Percentiles rank a stretch among this genome's conserved stretches.
These are phyloP conservation scores for Capronia americana DNA, from an alignment of 2,329 filamentous ascomycete species.

Conservation along the genomic window DNA sequence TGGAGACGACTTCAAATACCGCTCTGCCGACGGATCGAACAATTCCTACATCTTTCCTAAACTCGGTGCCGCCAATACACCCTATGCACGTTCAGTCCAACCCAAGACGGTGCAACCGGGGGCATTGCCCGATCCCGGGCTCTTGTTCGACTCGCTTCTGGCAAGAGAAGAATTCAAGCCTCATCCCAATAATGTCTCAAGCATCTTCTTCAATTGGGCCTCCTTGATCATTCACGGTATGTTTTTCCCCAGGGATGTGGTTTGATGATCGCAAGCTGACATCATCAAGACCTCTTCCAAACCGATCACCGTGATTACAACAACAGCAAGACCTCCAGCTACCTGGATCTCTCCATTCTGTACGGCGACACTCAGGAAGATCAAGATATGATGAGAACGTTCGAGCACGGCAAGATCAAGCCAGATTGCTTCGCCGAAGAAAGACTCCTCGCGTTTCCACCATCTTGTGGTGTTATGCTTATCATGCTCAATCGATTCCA, in stretches of 20 bases:
- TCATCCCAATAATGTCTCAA: slow-evolving; percentile 75
- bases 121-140: slow-evolving; percentile 69
- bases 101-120: slow-evolving; percentile 62
- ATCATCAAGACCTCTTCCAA: slow-evolving; percentile 68
- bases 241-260: slow-evolving; percentile 29
- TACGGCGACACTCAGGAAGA: slow-evolving; percentile 67
- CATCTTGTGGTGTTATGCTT: slow-evolving; percentile 72
- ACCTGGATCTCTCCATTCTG: slow-evolving; percentile 73
- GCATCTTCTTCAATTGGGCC: slow-evolving; percentile 74
- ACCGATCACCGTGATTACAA: slow-evolving; percentile 67
- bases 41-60: slow-evolving; percentile 72
- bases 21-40: slow-evolving; percentile 72
- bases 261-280: slow-evolving; percentile 1
- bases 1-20: slow-evolving; percentile 66
- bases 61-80: slow-evolving; percentile 70
- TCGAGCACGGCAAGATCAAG: slow-evolving; percentile 74
- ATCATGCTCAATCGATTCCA: slow-evolving; percentile 81
- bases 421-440: slow-evolving; percentile 75
- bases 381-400: slow-evolving; percentile 62
- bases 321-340: slow-evolving; percentile 71
- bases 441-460: slow-evolving; percentile 72
- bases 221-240: slow-evolving; percentile 74
- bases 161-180: slow-evolving; percentile 51
- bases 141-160: slow-evolving; percentile 55
- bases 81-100: slow-evolving; percentile 70